phyloP scores from a whole-genome alignment of 305 asterid genomes.

The Stenogyne calaminthoides region DNA sequence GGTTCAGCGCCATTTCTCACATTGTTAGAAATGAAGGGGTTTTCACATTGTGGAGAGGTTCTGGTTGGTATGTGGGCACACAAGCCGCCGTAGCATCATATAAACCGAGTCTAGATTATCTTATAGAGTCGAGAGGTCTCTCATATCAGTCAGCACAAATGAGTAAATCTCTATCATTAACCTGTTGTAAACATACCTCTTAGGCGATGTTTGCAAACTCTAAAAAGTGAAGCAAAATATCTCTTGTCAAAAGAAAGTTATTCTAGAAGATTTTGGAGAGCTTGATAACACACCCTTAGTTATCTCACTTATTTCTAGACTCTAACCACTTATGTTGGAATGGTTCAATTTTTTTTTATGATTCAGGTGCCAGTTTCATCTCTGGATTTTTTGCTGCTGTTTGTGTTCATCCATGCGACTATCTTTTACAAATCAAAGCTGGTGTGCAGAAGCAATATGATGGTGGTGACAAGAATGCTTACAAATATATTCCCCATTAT shows the following conservation, averaged over 20 bases:
- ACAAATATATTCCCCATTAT: not conserved
- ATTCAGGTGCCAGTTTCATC: constrained; percentile 24
- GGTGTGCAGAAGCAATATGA: not conserved
- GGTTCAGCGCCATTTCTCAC: not conserved
- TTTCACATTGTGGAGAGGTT: constrained; percentile 22
- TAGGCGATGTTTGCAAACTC: too few species aligned
- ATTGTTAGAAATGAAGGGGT: constrained; percentile 13
- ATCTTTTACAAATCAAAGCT: not conserved
- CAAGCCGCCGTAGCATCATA: not conserved
- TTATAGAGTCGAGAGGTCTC: constrained; percentile 10
- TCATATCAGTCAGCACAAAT: not conserved
- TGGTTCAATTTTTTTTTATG: not conserved
- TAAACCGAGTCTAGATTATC: constrained; percentile 4
- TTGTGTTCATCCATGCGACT: not conserved
- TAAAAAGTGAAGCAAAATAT: too few species aligned
- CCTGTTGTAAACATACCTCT: too few species aligned
- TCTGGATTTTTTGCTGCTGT: constrained; percentile 24
- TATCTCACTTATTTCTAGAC: not conserved
- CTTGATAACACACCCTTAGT: not conserved
- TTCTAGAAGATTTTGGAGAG: too few species aligned
- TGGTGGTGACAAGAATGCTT: not conserved
- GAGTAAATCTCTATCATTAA: not conserved
- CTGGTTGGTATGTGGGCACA: not conserved
- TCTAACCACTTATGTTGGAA: not conserved
- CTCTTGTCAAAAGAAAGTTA: too few species aligned